Evolutionary conservation across 164 flowering plant species (phyloP), one percentile per base, ranked within the genome.

Genomic region (Sedum album): DNA sequence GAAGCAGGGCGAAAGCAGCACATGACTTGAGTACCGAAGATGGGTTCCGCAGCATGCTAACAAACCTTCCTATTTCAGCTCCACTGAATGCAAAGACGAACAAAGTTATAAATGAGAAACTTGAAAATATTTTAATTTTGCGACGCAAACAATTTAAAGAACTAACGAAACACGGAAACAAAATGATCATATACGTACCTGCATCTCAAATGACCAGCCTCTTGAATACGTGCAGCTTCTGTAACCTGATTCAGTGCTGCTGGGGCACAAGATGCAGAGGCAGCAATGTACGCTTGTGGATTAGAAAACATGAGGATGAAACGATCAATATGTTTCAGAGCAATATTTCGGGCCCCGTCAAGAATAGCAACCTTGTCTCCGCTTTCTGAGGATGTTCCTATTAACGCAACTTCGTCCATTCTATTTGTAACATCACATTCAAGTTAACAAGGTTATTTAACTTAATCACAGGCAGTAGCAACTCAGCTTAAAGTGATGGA

Each of bases 1-100:
- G 99, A 60, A 90, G 94, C 73, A 95, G 94, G 63, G 97, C 99
- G 75, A 91, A 92, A 49, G 99, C 91, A 66, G 99, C 99, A 81
- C 97, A 95, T 13, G 92, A 79, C 79, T 91, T 90, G 30, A 95
- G 89, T 60, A 85, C 76, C 49, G 94, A 82, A 70, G 92, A 90
- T 44, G 91, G 78, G 68, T 92, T 94, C 31, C 94, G 81, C 51
- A 95, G 84, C 99, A 95, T 95, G 38, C 78, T 36, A 49, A 95
- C 83, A 76, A 95, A 95, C 79, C 99, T 82, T 74, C 96, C 97
- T 60, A 92, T 90, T 76, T 95, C 99, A 71, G 99, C 92, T 60
- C 89, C 96, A 79, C 99, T 94, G 76, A 49, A 64, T 64, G 44
- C 39, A 64, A 64, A 64, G 41, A 31, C 21, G 31, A 31, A 14